Conservation (phyloP, 2,329 filamentous ascomycete species). For the Fusarium foetens region DNA sequence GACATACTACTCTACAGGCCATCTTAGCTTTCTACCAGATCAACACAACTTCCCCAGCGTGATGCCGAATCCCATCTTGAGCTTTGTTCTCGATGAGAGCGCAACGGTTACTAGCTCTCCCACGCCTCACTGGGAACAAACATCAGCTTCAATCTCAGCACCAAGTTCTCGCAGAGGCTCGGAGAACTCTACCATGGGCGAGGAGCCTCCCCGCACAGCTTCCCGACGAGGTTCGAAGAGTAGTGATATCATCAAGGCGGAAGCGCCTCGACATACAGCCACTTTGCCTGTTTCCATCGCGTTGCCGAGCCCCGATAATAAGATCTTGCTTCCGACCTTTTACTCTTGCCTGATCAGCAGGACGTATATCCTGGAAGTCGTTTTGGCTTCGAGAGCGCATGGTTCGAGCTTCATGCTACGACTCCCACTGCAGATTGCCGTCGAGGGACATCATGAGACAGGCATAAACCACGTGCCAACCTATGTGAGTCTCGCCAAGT, state of each 20-base stretch:
- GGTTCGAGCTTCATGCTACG: slow-evolving; percentile 11
- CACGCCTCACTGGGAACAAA: neutral
- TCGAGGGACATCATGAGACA: neutral
- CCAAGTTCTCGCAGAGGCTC: slow-evolving; percentile 15
- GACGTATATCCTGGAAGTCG: slow-evolving; percentile 14
- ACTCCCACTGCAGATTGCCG: slow-evolving; percentile 22
- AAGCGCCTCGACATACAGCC: slow-evolving; percentile 3
- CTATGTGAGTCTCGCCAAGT: slow-evolving; percentile 8
- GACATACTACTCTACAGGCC: slow-evolving; percentile 28
- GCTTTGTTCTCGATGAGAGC: slow-evolving; percentile 22
- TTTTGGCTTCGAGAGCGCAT: neutral
- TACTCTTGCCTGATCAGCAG: slow-evolving; percentile 33
- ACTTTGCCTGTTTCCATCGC: slow-evolving; percentile 3
- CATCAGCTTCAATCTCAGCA: neutral
- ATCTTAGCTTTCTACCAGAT: slow-evolving; percentile 28
- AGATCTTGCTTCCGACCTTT: slow-evolving; percentile 29
- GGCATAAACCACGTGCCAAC: slow-evolving; percentile 14
- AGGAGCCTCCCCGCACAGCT: neutral
- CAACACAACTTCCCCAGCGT: slow-evolving; percentile 21
- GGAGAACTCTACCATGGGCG: neutral
- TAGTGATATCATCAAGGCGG: slow-evolving; percentile 1
- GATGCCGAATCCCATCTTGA: slow-evolving; percentile 14
- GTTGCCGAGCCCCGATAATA: slow-evolving; percentile 18
- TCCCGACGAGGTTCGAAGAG: neutral
- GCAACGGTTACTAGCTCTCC: neutral